Evolutionary conservation across 768 basidiomycete genomes (phyloP), one percentile per base, ranked within the genome.

Genomic region (Clitopilus hobsonii): DNA sequence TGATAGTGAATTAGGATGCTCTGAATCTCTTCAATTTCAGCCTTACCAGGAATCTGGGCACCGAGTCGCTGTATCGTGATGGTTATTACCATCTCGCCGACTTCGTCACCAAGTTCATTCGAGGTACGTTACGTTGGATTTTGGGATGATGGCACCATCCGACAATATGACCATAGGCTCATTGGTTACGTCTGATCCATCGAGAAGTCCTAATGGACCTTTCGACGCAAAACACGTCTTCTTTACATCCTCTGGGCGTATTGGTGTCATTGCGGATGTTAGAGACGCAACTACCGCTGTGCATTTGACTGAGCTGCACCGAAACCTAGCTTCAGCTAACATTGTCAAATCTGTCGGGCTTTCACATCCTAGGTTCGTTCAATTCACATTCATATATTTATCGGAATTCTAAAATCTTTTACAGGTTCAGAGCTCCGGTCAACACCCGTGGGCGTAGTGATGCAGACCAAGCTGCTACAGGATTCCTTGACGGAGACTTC

Each of bases 401-500:
- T 8, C 6, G 20, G 51, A 6, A 26, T 23, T 56, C 36, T 47
- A 57, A 25, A 63, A 23, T n/a, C 16, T 51, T 16, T 24, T 27
- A 0, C 50, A 94, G 91, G 58, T 91, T 80, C 67, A 80, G 93
- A 51, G 75, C 88, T 0, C 91, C 91, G 0, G 82, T 81, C 58
- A 81, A 74, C 32, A 71, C 72, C 0, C 65, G 71, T 22, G 84
- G 86, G 6, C 74, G 75, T 22, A 83, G 78, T 49, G 88, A 90
- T 60, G 74, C 78, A 6, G 80, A 86, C 27, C 61, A 68, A 24
- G 61, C 77, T 0, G 78, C 88, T 1, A 78, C 76, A 36, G 93
- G 92, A 14, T 94, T 97, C 76, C 74, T 97, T 25, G 94, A 97
- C 57, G 94, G 94, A 1, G 88, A 91, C 63, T 89, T 94, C 59